These are phyloP conservation scores for Rhododendron vialii DNA, from an alignment of 148 eudicot species.

Conservation along the genomic window DNA sequence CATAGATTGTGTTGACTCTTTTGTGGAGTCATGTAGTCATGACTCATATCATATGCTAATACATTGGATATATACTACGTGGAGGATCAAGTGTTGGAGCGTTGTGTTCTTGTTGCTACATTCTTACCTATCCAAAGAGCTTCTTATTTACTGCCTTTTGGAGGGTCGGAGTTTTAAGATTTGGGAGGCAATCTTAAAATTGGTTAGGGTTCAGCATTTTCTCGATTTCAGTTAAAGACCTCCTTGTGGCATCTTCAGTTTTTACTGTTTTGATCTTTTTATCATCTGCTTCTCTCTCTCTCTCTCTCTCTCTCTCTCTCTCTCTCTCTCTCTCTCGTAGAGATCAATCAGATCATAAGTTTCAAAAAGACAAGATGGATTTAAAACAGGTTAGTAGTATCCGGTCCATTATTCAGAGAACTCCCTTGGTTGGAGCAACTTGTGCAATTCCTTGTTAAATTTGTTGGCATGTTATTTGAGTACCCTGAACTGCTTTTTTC, in stretches of 20 bases:
- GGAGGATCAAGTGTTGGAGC: background rate
- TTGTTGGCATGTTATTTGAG: background rate
- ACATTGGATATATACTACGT: background rate
- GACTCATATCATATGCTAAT: background rate
- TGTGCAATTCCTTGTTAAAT: background rate
- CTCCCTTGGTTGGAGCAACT: background rate
- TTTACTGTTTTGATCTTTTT: background rate
- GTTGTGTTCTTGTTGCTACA: background rate
- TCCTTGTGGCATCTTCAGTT: background rate
- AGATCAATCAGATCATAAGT: background rate
- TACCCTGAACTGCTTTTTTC: background rate
- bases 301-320: background rate
- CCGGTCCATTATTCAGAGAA: background rate
- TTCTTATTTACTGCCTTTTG: background rate
- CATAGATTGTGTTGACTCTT: background rate
- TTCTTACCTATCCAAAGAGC: background rate
- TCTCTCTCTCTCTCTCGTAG: background rate
- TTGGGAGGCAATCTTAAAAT: background rate
- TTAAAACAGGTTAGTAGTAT: background rate
- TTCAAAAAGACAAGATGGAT: background rate
- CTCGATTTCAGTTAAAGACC: background rate
- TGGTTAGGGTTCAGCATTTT: background rate
- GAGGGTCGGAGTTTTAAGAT: background rate
- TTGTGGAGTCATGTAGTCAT: background rate
- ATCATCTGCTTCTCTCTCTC: background rate